phyloP scores from a whole-genome alignment of 2,329 filamentous ascomycete species.

The Westerdykella aurantiaca region DNA sequence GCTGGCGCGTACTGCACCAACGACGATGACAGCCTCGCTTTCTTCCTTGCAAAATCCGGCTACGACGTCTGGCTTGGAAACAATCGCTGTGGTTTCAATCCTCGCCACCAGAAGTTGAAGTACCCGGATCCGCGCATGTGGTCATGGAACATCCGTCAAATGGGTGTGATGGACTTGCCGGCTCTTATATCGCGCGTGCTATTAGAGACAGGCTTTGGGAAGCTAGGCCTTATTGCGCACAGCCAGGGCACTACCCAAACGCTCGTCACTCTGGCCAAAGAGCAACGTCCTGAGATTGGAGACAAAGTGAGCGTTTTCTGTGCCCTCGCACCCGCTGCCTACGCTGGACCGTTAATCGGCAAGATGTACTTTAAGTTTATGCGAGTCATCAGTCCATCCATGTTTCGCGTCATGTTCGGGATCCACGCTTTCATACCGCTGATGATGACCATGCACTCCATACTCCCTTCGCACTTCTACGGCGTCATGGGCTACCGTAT shows the following conservation, averaged over 20 bases:
- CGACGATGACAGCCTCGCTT: slow-evolving; percentile 83
- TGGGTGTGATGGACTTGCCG: slow-evolving; percentile 83
- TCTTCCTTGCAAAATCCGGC: slow-evolving; percentile 84
- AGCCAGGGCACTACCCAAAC: slow-evolving; percentile 89
- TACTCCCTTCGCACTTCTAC: slow-evolving; percentile 63
- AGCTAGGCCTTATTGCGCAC: slow-evolving; percentile 77
- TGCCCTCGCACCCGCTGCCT: slow-evolving; percentile 82
- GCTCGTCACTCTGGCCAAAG: slow-evolving; percentile 80
- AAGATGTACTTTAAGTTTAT: slow-evolving; percentile 93
- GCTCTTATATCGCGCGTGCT: slow-evolving; percentile 76
- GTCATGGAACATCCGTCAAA: slow-evolving; percentile 92
- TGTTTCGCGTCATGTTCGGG: slow-evolving; percentile 80
- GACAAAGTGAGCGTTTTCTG: slow-evolving; percentile 84
- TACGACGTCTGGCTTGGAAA: slow-evolving; percentile 96
- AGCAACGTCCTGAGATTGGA: slow-evolving; percentile 79
- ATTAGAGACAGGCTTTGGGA: slow-evolving; percentile 73
- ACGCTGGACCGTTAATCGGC: slow-evolving; percentile 77
- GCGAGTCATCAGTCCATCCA: slow-evolving; percentile 65
- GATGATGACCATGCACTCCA: slow-evolving; percentile 77
- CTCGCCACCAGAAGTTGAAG: slow-evolving; percentile 65
- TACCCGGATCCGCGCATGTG: slow-evolving; percentile 85
- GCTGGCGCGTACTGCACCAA: slow-evolving; percentile 85
- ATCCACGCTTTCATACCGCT: slow-evolving; percentile 90
- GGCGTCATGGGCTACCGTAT: slow-evolving; percentile 81
- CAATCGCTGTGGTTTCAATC: slow-evolving; percentile 80